These are phyloP conservation scores for Saccharum officinarum DNA, from an alignment of 176 grass and related monocot genomes.

Conservation along the genomic window DNA sequence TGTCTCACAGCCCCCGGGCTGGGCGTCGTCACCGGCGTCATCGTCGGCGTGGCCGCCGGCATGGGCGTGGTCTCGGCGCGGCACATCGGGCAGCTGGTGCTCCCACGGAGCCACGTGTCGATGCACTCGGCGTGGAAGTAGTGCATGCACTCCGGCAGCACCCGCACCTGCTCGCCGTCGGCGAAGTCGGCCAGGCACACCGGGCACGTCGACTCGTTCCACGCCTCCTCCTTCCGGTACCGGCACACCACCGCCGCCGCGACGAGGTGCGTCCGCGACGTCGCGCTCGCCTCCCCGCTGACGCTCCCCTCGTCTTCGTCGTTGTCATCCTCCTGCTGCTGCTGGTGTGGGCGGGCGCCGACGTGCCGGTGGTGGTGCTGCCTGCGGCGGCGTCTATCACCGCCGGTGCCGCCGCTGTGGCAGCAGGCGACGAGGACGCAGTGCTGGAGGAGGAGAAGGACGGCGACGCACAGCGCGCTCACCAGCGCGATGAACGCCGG, in stretches of 20 bases:
- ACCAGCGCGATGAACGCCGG: conserved; percentile 48
- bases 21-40: too few species aligned
- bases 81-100: conserved; percentile 57
- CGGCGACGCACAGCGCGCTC: conserved; percentile 24
- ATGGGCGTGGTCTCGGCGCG: conserved; percentile 38
- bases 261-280: conserved; percentile 39
- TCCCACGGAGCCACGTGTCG: conserved; percentile 39
- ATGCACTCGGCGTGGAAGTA: conserved; percentile 62
- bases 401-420: background rate
- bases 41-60: conserved; percentile 26
- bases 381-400: background rate
- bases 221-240: conserved; percentile 36
- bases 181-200: conserved; percentile 52
- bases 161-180: conserved; percentile 46
- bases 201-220: conserved; percentile 34
- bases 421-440: conserved; percentile 41
- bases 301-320: background rate
- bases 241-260: conserved; percentile 10
- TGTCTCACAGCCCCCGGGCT: background rate
- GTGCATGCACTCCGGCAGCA: conserved; percentile 52
- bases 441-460: conserved; percentile 34
- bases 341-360: background rate
- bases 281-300: conserved; percentile 24
- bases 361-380: background rate
- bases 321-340: too few species aligned